A percentile compares a stretch with the other conserved stretches of the same genome.
These are phyloP conservation scores for Boletus calvinii DNA, from an alignment of 1,284 basidiomycete species.

Conservation along the genomic window DNA sequence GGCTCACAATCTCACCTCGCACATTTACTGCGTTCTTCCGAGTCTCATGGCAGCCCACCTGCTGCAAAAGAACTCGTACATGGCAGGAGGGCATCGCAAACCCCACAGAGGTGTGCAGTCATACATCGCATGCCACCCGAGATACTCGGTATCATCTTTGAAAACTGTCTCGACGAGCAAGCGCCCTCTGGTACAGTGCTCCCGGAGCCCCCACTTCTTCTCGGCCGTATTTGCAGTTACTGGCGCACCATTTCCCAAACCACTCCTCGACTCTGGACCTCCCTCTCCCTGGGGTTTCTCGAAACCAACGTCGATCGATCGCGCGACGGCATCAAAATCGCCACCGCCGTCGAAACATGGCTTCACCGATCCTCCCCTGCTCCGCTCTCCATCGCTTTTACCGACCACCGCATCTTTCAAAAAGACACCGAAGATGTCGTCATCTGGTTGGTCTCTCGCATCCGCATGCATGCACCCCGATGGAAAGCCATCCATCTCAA, in stretches of 20 bases:
- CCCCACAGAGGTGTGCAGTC: not conserved
- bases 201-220: constrained; percentile 21
- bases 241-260: constrained; percentile 22
- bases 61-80: not conserved
- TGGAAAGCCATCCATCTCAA: constrained; percentile 30
- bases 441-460: constrained; percentile 22
- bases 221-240: constrained; percentile 25
- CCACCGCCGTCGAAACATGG: constrained; percentile 23
- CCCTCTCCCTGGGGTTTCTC: constrained; percentile 24
- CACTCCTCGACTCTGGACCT: constrained; percentile 24
- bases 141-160: constrained; percentile 27
- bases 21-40: constrained; percentile 1
- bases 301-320: constrained; percentile 26
- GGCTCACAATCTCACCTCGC: not conserved
- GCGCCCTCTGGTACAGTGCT: not conserved
- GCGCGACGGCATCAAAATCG: constrained; percentile 19
- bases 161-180: constrained; percentile 18
- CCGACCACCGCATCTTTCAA: constrained; percentile 28
- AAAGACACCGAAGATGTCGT: constrained; percentile 25
- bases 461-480: constrained; percentile 18
- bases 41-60: not conserved
- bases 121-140: constrained; percentile 26
- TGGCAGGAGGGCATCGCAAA: not conserved
- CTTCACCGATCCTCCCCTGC: constrained; percentile 20
- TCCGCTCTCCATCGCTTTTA: constrained; percentile 27